These are phyloP conservation scores for Termitomyces sp. DNA, from an alignment of 1,284 basidiomycete genomes.

Conservation along the genomic window DNA sequence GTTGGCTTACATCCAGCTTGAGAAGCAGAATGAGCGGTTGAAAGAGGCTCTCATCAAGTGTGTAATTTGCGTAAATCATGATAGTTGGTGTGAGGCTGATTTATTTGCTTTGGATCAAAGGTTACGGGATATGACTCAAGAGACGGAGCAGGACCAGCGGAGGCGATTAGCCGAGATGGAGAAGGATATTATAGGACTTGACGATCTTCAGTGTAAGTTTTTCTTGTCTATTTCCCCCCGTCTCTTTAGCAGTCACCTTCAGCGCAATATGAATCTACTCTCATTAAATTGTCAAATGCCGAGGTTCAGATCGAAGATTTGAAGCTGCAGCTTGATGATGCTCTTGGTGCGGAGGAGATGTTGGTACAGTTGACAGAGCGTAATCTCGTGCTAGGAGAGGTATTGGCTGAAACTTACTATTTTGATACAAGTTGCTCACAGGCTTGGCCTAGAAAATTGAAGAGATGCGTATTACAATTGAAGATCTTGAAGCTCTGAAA, in stretches of 20 bases:
- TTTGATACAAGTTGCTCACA: background rate
- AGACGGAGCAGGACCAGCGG: constrained; percentile 84
- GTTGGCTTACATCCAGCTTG: constrained; percentile 85
- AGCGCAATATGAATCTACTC: constrained; percentile 78
- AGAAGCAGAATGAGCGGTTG: constrained; percentile 93
- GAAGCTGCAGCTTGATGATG: constrained; percentile 92
- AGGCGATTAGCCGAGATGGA: constrained; percentile 84
- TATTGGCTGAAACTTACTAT: constrained; percentile 23
- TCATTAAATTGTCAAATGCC: constrained; percentile 79
- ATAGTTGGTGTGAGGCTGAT: constrained; percentile 1
- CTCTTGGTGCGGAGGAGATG: constrained; percentile 93
- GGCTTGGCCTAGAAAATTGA: constrained; percentile 77
- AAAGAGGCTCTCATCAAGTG: constrained; percentile 90
- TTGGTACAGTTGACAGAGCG: constrained; percentile 93
- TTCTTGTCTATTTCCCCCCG: background rate
- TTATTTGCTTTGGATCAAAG: constrained; percentile 31
- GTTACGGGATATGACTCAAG: constrained; percentile 82
- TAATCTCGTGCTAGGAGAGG: constrained; percentile 87
- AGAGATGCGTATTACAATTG: constrained; percentile 91
- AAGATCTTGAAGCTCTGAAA: constrained; percentile 93
- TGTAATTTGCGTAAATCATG: background rate
- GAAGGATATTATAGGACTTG: constrained; percentile 70
- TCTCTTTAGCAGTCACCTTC: constrained; percentile 7
- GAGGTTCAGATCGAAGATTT: constrained; percentile 92
- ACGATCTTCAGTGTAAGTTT: constrained; percentile 63